These are phyloP conservation scores for Neonectria ditissima DNA, from an alignment of 2,329 filamentous ascomycete genomes.

Conservation along the genomic window DNA sequence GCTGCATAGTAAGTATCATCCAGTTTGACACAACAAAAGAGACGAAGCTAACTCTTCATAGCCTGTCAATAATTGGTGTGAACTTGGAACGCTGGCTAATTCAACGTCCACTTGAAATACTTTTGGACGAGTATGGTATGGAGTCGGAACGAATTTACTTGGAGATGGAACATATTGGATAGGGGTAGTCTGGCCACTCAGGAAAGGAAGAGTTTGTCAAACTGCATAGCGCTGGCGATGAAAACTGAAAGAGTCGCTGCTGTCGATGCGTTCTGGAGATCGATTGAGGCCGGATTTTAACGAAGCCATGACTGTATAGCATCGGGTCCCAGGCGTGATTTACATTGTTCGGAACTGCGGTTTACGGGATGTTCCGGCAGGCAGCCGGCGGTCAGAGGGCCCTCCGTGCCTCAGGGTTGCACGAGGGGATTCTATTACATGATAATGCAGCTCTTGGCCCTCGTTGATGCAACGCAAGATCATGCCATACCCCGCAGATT, in stretches of 20 bases:
- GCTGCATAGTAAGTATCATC: conserved; percentile 80
- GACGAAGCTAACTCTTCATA: conserved; percentile 49
- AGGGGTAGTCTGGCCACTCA: conserved; percentile 26
- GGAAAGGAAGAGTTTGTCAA: conserved; percentile 32
- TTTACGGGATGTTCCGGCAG: not conserved
- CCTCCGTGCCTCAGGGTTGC: not conserved
- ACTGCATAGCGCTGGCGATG: conserved; percentile 53
- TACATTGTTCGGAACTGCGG: conserved; percentile 3
- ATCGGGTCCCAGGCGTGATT: conserved; percentile 14
- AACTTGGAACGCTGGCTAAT: conserved; percentile 56
- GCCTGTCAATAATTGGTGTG: conserved; percentile 77
- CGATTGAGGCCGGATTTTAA: conserved; percentile 23
- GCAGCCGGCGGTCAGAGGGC: not conserved
- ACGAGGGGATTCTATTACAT: conserved; percentile 41
- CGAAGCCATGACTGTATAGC: conserved; percentile 30
- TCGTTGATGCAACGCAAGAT: conserved; percentile 29
- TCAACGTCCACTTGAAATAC: not conserved
- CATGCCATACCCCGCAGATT: conserved; percentile 42
- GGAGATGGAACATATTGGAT: conserved; percentile 20
- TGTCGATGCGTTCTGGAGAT: conserved; percentile 22
- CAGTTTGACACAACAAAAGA: not conserved
- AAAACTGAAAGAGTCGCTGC: conserved; percentile 25
- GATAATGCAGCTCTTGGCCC: conserved; percentile 43
- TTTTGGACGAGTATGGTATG: conserved; percentile 5
- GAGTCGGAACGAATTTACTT: conserved; percentile 1